Evolutionary conservation across 441 rosid species (phyloP).

Genomic region (Pelargonium citronellum): DNA sequence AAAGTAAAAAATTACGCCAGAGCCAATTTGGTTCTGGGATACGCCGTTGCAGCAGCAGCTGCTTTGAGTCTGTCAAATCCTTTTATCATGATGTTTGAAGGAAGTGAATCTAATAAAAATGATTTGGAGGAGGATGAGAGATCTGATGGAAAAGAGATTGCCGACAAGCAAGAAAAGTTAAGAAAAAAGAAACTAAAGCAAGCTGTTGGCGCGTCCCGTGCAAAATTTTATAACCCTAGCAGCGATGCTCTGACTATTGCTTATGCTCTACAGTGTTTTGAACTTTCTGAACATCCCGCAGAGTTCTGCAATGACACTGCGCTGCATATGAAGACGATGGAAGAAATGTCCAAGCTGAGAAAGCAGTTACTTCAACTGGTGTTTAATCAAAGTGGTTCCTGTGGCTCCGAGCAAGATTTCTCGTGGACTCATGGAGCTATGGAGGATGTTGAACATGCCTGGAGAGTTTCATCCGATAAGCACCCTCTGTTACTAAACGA

Average conservation of each 20-base stretch:
- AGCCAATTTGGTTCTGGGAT: slow-evolving; percentile 61
- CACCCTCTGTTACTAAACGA: slow-evolving; percentile 49
- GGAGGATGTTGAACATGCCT: slow-evolving; percentile 57
- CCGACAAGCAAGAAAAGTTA: slow-evolving; percentile 43
- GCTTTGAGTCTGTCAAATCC: slow-evolving; percentile 68
- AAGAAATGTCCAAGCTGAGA: slow-evolving; percentile 83
- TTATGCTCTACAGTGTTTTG: slow-evolving; percentile 68
- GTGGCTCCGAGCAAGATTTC: slow-evolving; percentile 37
- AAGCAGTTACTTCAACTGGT: slow-evolving; percentile 72
- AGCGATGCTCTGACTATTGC: slow-evolving; percentile 76
- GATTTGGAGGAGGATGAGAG: slow-evolving; percentile 26
- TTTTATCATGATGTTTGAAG: slow-evolving; percentile 48
- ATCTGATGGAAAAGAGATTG: slow-evolving; percentile 21
- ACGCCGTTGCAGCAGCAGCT: slow-evolving; percentile 44
- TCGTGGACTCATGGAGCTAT: slow-evolving; percentile 65
- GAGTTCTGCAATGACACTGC: slow-evolving; percentile 56
- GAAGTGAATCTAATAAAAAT: slow-evolving; percentile 26
- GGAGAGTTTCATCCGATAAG: slow-evolving; percentile 48
- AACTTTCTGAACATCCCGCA: slow-evolving; percentile 36
- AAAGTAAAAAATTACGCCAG: slow-evolving; percentile 36
- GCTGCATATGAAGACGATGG: slow-evolving; percentile 73
- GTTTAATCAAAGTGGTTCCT: slow-evolving; percentile 39
- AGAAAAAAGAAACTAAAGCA: slow-evolving; percentile 56
- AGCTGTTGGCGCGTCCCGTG: slow-evolving; percentile 39
- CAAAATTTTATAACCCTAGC: slow-evolving; percentile 59